Evolutionary conservation across 139 green algal species (phyloP), one percentile per base, ranked within the genome.

Genomic region (Nannochloris sp.): DNA sequence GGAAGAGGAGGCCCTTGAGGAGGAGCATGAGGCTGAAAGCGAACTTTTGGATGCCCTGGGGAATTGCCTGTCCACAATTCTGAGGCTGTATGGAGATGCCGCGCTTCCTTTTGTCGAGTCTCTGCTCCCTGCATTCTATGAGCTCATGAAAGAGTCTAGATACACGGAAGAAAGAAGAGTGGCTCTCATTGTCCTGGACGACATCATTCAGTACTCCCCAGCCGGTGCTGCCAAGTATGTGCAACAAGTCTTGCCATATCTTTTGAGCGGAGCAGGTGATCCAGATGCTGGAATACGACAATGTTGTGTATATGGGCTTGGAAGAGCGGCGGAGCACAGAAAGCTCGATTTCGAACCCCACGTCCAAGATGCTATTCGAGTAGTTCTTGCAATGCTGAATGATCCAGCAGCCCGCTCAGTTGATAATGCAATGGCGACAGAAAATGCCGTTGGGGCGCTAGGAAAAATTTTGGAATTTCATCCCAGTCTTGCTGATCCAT

Each of bases 161-260:
- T 73, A 64, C 36, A 25, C 62, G 1, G 81, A 88, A 69, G 91
- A 97, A 73, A 79, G 82, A 15, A 77, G 91, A 44, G 86, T 97
- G 34, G 90, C 81, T 23, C 75, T 97, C 23, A 96, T 90, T 68
- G 67, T 97, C 48, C 83, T 97, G 58, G 90, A 97, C 50, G 91
- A 97, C 71, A 75, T 96, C 43, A 57, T 96, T 43, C 87, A 97
- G 76, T 76, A 96, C 76, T 82, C 69, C 2, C 65, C 83, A 7
- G 74, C 73, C 18, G 87, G 81, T 3, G 60, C 78, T 3, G 73
- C 51, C 21, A 91, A 93, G 72, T 91, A 91, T 56, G 66, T 78
- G 34, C 24, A 37, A 2, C 60, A 77, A 57, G 78, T 94, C 48
- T 44, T 95, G 48, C 81, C 87, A 25, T 62, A 82, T 64, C 78